Conservation (phyloP, 768 basidiomycete genomes). For the Rhizopogon sp. region DNA sequence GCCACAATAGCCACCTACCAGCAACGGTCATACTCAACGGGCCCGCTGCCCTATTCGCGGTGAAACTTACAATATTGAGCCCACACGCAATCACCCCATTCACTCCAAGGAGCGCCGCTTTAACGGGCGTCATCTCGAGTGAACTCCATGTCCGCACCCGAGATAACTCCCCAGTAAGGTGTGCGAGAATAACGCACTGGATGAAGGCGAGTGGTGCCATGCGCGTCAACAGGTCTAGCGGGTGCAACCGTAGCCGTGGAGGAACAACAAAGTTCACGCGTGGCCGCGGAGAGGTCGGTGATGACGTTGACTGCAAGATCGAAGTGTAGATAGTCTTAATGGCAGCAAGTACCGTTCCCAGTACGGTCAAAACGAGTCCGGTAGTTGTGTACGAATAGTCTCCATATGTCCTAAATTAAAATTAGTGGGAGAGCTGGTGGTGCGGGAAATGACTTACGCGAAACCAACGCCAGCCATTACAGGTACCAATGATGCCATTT, state of each 20-base stretch:
- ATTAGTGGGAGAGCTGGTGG: neutral
- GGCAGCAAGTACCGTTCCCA: conserved; percentile 89
- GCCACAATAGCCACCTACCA: conserved; percentile 39
- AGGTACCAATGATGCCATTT: conserved; percentile 71
- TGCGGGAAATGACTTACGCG: conserved; percentile 45
- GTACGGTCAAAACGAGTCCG: conserved; percentile 83
- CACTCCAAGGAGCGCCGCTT: conserved; percentile 51
- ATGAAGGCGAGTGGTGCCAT: conserved; percentile 92
- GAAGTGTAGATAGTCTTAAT: conserved; percentile 93
- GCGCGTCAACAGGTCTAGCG: conserved; percentile 82
- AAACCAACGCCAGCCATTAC: conserved; percentile 89
- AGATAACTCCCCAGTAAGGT: conserved; percentile 75
- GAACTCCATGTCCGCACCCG: conserved; percentile 46
- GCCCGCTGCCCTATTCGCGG: conserved; percentile 90
- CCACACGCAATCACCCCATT: conserved; percentile 91
- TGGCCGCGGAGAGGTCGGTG: conserved; percentile 12
- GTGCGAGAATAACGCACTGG: conserved; percentile 77
- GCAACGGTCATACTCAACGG: conserved; percentile 90
- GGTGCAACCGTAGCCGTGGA: conserved; percentile 47
- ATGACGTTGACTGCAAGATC: conserved; percentile 52
- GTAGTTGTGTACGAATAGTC: conserved; percentile 88
- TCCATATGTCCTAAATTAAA: conserved; percentile 70
- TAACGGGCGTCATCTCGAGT: conserved; percentile 33
- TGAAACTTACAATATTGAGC: conserved; percentile 91
- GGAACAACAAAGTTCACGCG: conserved; percentile 21